Base-by-base conservation (phyloP, 306 rosid genomes). In the Dryas alaskensis region DNA sequence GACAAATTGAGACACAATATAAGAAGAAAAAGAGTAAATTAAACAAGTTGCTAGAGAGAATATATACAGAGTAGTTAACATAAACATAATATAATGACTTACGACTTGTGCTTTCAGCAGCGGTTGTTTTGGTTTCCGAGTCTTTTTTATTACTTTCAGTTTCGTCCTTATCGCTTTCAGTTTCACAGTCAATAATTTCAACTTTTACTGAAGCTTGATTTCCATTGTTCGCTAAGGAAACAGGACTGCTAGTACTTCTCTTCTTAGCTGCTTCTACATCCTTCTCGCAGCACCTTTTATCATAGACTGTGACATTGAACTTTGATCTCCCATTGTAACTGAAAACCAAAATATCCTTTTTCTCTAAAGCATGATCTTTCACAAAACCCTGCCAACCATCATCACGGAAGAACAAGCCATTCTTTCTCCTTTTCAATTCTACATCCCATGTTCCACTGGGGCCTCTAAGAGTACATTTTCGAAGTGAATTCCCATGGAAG, bases 331-430 rank as follows among this genome's bases (percentile, higher is more conserved):
- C 85, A 11, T 92, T 81, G 3, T 90, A 87, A 79, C 88, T 74
- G 82, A 92, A 92, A 79, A 88, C 88, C 86, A 92, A 77, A 80
- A 90, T 88, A 72, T 92, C 90, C 46, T 95, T 92, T 49, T 77
- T 79, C 66, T 86, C 87, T 72, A 92, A 66, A 60, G 14, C 12
- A 77, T 92, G 90, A 83, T 88, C 95, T 76, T 61, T 83, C 72
- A 82, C 88, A 90, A 92, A 92, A 46, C 79, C 61, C 5, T 85
- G 75, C 98, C 98, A 92, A 60, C 98, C 96, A 8, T 78, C 84
- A 80, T 10, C 16, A 11, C 74, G 77, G 48, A 92, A 81, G 79
- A 90, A 88, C 54, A 88, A 52, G 79, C 81, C 84, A 60, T 74
- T 85, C 7, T 82, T 79, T 80, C 82, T 87, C 88, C 76, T 82